Evolutionary conservation across 441 rosid species (phyloP).

Genomic region (Jatropha multifida): DNA sequence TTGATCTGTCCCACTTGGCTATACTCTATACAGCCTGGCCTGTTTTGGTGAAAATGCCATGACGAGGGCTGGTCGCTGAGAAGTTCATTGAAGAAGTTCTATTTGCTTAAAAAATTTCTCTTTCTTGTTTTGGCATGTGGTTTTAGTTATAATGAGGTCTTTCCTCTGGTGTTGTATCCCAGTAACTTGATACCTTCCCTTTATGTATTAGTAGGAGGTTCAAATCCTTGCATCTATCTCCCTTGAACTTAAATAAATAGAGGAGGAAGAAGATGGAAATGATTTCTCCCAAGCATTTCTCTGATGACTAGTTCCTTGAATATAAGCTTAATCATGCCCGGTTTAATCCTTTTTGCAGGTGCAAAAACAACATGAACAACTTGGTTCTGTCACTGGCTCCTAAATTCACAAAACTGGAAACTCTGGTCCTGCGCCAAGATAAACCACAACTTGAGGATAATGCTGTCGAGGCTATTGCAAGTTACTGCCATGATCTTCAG

Average conservation of each 20-base stretch:
- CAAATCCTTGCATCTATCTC: background rate
- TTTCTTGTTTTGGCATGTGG: background rate
- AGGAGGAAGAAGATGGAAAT: background rate
- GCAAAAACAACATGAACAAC: conserved; percentile 76
- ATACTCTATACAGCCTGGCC: too few species aligned
- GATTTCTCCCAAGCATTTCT: background rate
- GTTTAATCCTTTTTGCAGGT: conserved; percentile 45
- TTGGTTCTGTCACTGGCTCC: conserved; percentile 82
- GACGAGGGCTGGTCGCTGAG: too few species aligned
- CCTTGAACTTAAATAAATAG: background rate
- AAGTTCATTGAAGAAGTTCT: too few species aligned
- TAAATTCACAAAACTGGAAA: conserved; percentile 68
- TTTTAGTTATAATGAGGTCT: background rate
- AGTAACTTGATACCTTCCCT: background rate
- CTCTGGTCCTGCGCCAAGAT: conserved; percentile 77
- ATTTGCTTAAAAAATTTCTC: too few species aligned
- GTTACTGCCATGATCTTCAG: conserved; percentile 70
- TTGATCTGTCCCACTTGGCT: too few species aligned
- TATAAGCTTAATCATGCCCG: background rate
- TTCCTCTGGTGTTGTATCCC: background rate
- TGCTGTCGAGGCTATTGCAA: conserved; percentile 78
- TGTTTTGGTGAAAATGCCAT: too few species aligned
- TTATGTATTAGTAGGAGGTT: background rate
- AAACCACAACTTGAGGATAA: conserved; percentile 79
- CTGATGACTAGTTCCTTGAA: background rate